Base-by-base conservation (phyloP, 495 filamentous ascomycete genomes). In the Penicillium cataractarum region DNA sequence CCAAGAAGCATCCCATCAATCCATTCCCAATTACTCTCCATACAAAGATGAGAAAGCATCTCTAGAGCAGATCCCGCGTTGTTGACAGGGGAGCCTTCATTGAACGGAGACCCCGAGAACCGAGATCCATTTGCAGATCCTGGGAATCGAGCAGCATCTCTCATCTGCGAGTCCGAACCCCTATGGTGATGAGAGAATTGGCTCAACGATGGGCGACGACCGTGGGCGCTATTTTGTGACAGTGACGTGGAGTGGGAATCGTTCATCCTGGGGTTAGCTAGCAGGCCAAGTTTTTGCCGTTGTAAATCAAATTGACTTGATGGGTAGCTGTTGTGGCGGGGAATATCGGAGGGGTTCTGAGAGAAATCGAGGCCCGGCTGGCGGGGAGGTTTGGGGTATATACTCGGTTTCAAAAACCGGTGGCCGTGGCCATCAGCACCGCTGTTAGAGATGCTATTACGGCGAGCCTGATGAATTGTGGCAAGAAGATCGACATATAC, bases 1-100 rank as follows among this genome's bases (percentile, higher is more conserved):
- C 89, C 93, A 17, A 99, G 84, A 24, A 97, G 79, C 84, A 99
- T 96, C 17, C 96, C 95, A 74, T 98, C 94, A 58, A 94, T 86
- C 95, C 95, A 99, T 65, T 89, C 86, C 92, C 94, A 97, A 17
- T 84, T 84, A 70, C 92, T 94, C 68, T 97, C 90, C 66, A 87
- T 87, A 74, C 93, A 97, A 27, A 97, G 78, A 65, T 86, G 86
- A 31, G 87, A 90, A 12, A 99, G 78, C 73, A 93, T 89, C 32
- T 95, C 90, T 40, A 97, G 75, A 35, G 92, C 90, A 17, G 85
- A 81, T 55, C 80, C 84, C 2, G 93, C 92, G 65, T 76, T 80
- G 13, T 66, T 63, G 19, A 71, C 58, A 1, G 74, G 70, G 10
- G 74, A 73, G n/a, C 63, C 71, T 24, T 81, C 79, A 44, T 76